Conservation (phyloP, 1,284 basidiomycete genomes). For the Ceraceosorus guamensis region DNA sequence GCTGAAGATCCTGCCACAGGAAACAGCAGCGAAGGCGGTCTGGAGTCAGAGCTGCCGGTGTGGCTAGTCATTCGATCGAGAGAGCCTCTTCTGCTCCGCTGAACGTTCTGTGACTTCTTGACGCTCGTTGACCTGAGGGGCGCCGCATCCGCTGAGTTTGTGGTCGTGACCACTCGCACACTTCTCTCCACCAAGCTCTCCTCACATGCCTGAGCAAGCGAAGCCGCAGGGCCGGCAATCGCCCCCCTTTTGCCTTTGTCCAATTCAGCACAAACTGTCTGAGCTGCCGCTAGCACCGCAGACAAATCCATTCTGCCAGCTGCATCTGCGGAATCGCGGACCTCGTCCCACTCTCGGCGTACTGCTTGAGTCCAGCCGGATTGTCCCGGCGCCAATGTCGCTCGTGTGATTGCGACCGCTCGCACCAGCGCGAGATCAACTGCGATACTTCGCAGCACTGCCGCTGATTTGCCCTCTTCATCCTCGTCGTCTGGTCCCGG, state of each 20-base stretch:
- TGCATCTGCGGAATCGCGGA: background rate
- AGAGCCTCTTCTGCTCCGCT: no score
- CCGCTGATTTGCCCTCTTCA: background rate
- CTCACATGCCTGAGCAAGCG: background rate
- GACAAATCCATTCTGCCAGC: background rate
- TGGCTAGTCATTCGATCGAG: no score
- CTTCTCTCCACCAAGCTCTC: background rate
- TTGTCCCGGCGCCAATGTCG: background rate
- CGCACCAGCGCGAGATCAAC: background rate
- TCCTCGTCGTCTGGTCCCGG: constrained; percentile 6
- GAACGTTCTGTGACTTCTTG: no score
- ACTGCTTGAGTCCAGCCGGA: background rate
- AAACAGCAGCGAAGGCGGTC: background rate
- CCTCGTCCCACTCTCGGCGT: background rate
- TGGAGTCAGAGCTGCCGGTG: no score
- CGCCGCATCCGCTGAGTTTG: no score
- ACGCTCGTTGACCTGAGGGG: no score
- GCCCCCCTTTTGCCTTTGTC: background rate
- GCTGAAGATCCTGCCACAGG: background rate
- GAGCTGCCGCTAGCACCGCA: background rate
- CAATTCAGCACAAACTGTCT: background rate
- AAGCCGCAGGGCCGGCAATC: background rate
- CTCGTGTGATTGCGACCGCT: background rate
- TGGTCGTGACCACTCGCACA: no score
- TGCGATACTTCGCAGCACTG: background rate